A percentile compares a stretch with the other conserved stretches of the same genome.
These are phyloP conservation scores for Blastocystis sp. DNA, from an alignment of 352 stramenopile species.

Conservation along the genomic window DNA sequence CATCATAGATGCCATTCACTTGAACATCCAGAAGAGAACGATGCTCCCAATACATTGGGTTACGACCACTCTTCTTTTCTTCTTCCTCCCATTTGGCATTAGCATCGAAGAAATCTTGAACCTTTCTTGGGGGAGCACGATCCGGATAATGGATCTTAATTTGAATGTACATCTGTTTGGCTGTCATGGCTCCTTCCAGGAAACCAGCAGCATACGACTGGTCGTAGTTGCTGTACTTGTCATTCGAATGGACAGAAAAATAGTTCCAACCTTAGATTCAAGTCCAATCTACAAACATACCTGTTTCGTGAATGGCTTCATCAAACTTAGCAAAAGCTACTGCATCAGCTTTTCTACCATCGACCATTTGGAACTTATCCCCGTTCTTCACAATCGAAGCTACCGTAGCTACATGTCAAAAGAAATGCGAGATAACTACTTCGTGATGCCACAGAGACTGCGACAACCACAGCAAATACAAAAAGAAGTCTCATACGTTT, in stretches of 20 bases:
- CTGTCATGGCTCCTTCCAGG: conserved; percentile 69
- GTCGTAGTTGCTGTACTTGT: conserved; percentile 67
- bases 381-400: conserved; percentile 52
- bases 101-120: conserved; percentile 64
- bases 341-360: conserved; percentile 5
- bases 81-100: conserved; percentile 65
- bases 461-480: background rate
- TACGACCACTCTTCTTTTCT: conserved; percentile 67
- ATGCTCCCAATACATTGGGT: conserved; percentile 68
- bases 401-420: background rate
- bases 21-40: conserved; percentile 64
- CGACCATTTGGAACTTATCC: conserved; percentile 12
- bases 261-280: conserved; percentile 51
- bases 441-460: background rate
- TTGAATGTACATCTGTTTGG: conserved; percentile 72
- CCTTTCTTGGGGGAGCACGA: conserved; percentile 68
- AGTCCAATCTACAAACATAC: background rate
- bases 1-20: conserved; percentile 57
- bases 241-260: conserved; percentile 53
- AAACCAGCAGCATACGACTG: conserved; percentile 68
- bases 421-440: background rate
- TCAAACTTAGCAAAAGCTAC: conserved; percentile 50
- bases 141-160: conserved; percentile 68
- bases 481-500: background rate
- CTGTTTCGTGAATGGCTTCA: conserved; percentile 49